Base-by-base conservation (phyloP, 768 basidiomycete genomes). In the Kwoniella sp. region DNA sequence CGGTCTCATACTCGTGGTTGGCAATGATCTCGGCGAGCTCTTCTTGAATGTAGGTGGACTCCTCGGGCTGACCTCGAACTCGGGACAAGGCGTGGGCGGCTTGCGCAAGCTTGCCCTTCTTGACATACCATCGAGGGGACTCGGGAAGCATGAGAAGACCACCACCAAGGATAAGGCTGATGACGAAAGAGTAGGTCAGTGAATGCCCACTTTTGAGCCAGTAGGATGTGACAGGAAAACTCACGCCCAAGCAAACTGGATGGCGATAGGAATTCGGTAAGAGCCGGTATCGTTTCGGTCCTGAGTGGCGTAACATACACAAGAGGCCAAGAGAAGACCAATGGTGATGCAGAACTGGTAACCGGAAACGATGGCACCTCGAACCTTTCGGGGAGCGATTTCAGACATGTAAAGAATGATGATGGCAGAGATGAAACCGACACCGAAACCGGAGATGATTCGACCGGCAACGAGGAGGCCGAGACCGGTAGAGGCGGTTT, bases 341-440 rank as follows among this genome's bases (percentile, higher is more conserved):
- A 81, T 77, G 63, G 80, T 80, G 74, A 81, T 78, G 59, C 75
- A 75, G 69, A 73, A 76, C 51, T 81, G 79, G 74, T 81, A 81
- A 40, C 78, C 77, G 37, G 78, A 73, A 48, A 82, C 80, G 60
- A 82, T 67, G 49, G 79, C 76, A 52, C 81, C 80, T 68, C 81
- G 74, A 63, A 80, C 74, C 61, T 77, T 77, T 51, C 77, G 70
- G 26, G 81, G 81, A 24, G 79, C 73, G 50, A 78, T 72, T 68
- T 82, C 80, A 27, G 76, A 77, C 77, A 77, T 78, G 71, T 79
- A 79, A 0, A 78, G 65, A 53, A 79, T 79, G 66, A 79, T 79
- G 69, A 76, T 79, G 67, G 76, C 74, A 1, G 78, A 78, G 63
- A 78, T 66, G 68, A 73, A 76, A 48, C 74, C 71, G 52, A 73